These are phyloP conservation scores for Boechera divaricarpa DNA, from an alignment of 345 rosid species.

Conservation along the genomic window DNA sequence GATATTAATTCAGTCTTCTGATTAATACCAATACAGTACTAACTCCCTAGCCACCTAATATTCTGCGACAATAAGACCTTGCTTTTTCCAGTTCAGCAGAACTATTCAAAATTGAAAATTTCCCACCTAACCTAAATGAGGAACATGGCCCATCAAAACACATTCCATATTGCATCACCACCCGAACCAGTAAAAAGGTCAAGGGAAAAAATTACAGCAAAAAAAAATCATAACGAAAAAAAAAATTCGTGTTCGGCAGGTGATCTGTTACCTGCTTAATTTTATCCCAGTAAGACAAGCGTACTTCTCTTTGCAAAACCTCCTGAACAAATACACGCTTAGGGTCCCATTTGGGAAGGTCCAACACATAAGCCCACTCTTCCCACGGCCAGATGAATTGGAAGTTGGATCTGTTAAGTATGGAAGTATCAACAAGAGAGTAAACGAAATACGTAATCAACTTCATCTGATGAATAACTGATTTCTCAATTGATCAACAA, in stretches of 20 bases:
- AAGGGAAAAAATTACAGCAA: not conserved
- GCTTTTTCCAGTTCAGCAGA: constrained; percentile 1
- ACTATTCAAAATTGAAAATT: not conserved
- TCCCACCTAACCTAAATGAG: not conserved
- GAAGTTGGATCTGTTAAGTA: constrained; percentile 80
- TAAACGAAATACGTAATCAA: not conserved
- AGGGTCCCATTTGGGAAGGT: constrained; percentile 98
- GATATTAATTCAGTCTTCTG: not conserved
- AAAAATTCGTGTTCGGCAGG: not conserved
- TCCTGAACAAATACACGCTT: constrained; percentile 98
- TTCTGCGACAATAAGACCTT: not conserved
- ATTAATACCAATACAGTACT: not conserved
- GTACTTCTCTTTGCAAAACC: constrained; percentile 96
- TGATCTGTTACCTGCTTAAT: constrained; percentile 80
- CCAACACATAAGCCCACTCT: constrained; percentile 97
- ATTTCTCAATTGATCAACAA: constrained; percentile 17
- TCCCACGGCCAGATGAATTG: constrained; percentile 99
- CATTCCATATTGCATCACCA: not conserved
- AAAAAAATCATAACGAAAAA: not conserved
- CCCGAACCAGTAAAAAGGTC: not conserved
- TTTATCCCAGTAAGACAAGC: constrained; percentile 97
- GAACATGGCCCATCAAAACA: not conserved
- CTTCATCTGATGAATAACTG: constrained; percentile 13
- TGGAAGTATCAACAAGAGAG: constrained; percentile 27
- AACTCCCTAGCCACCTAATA: not conserved